Base-by-base conservation (phyloP, 2,329 filamentous ascomycete genomes). In the Lachnellula willkommii region DNA sequence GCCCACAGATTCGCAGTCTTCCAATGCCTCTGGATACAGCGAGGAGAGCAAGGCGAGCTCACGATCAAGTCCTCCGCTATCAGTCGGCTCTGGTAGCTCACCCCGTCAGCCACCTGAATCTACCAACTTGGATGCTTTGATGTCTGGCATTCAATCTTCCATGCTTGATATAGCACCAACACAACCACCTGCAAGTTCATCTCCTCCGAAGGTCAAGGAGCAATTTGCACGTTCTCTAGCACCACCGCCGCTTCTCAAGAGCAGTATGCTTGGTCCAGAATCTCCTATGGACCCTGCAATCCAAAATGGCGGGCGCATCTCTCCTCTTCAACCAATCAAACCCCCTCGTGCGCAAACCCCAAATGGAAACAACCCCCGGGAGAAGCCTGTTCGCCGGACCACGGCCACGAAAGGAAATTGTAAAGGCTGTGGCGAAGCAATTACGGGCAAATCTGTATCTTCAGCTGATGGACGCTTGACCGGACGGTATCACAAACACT, bases 401-500 rank as follows among this genome's bases (percentile, higher is more conserved):
- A 53, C 59, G 6, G 60, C 64, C 14, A 60, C 65, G 20, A 70
- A 70, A 57, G 89, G 90, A 2, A 83, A 83, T 60, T 99, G 94
- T 75, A 89, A 90, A 66, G 89, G 89, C 1, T 99, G 94, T 71
- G 78, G 82, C 3, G 76, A 87, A 47, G 75, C 80, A 6, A 97
- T 99, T 65, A 82, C 84, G 46, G 93, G 91, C 20, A 97, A 96
- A 74, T 96, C 91, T 1, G 85, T 99, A 56, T 95, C 93, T 36
- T 95, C 91, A 14, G 91, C 91, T 0, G 94, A 96, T 65, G 94
- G 94, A 15, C 86, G 92, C 24, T 77, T 99, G 24, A 95, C 90
- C 0, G 94, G 94, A 9, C 87, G 91, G 60, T 99, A 96, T 71
- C 94, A 99, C 77, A 95, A 95, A 71, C 82, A 87, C 4, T 99